Evolutionary conservation across 495 filamentous ascomycete genomes (phyloP).

Genomic region (Achaetomiella virescens): DNA sequence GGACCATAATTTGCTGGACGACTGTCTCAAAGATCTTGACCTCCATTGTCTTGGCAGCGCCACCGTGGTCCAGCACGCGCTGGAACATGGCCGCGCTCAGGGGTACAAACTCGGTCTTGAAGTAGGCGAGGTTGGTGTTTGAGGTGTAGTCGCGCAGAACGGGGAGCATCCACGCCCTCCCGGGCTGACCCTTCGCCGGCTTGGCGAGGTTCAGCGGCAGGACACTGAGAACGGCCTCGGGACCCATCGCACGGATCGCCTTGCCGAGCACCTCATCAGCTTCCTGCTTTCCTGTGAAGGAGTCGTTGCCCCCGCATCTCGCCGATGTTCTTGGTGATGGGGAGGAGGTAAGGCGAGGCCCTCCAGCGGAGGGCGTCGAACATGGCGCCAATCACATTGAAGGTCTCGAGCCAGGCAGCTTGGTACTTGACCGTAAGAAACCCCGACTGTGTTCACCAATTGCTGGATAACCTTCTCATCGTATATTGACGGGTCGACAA

Average conservation of each 20-base stretch:
- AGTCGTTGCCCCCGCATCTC: constrained; percentile 82
- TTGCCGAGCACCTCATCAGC: constrained; percentile 82
- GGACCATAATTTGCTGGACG: constrained; percentile 91
- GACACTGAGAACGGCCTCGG: constrained; percentile 68
- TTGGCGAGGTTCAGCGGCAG: constrained; percentile 79
- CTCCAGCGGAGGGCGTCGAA: constrained; percentile 85
- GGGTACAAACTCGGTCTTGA: constrained; percentile 77
- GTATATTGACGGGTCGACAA: constrained; percentile 79
- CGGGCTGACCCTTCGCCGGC: constrained; percentile 66
- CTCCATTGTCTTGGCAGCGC: constrained; percentile 80
- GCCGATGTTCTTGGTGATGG: constrained; percentile 69
- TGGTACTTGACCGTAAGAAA: constrained; percentile 87
- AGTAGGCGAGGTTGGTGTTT: constrained; percentile 81
- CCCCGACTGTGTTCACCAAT: constrained; percentile 58
- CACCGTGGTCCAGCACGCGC: constrained; percentile 70
- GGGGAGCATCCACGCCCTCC: constrained; percentile 91
- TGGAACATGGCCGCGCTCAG: constrained; percentile 88
- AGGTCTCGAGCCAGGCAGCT: constrained; percentile 90
- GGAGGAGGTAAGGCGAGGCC: constrained; percentile 65
- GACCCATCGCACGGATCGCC: constrained; percentile 83
- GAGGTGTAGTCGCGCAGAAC: constrained; percentile 76
- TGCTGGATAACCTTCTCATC: constrained; percentile 81
- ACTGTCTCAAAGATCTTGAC: constrained; percentile 96
- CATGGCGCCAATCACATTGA: constrained; percentile 79
- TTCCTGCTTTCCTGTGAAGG: constrained; percentile 91